These are phyloP conservation scores for Tricholoma furcatifolium DNA, from an alignment of 768 basidiomycete genomes.

Conservation along the genomic window DNA sequence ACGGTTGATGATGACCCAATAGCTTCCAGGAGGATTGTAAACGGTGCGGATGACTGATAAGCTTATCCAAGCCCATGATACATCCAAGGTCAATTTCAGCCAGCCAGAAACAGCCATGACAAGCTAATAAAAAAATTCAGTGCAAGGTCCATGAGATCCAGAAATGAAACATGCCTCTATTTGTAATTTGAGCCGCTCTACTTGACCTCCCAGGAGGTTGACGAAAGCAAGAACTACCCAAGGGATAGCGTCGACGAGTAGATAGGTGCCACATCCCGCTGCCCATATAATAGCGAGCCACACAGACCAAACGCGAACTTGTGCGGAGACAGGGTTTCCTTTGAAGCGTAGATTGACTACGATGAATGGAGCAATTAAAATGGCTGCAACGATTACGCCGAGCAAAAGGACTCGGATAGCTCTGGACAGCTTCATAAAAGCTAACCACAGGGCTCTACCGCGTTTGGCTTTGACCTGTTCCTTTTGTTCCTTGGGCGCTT, in stretches of 20 bases:
- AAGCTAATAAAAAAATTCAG: constrained; percentile 40
- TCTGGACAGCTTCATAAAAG: constrained; percentile 66
- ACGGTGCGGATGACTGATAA: constrained; percentile 60
- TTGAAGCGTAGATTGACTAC: constrained; percentile 66
- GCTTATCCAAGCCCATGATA: constrained; percentile 73
- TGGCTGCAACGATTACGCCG: constrained; percentile 54
- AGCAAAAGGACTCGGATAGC: constrained; percentile 58
- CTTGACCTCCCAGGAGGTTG: constrained; percentile 55
- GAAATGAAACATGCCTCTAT: constrained; percentile 50
- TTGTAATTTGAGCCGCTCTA: constrained; percentile 66
- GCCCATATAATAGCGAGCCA: constrained; percentile 73
- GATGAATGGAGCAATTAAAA: constrained; percentile 69
- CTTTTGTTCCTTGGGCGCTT: constrained; percentile 22
- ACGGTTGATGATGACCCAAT: constrained; percentile 69
- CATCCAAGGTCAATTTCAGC: constrained; percentile 67
- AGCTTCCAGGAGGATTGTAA: constrained; percentile 58
- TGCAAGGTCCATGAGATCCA: neutral
- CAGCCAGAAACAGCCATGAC: constrained; percentile 67
- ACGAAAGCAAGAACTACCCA: constrained; percentile 52
- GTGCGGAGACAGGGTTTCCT: constrained; percentile 42
- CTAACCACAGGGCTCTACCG: constrained; percentile 59
- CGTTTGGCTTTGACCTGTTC: constrained; percentile 51
- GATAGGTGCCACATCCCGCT: constrained; percentile 54
- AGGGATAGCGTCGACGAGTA: constrained; percentile 66
- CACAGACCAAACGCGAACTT: constrained; percentile 64